These are phyloP conservation scores for Sphaerosporella brunnea DNA, from an alignment of 495 filamentous ascomycete genomes.

Conservation along the genomic window DNA sequence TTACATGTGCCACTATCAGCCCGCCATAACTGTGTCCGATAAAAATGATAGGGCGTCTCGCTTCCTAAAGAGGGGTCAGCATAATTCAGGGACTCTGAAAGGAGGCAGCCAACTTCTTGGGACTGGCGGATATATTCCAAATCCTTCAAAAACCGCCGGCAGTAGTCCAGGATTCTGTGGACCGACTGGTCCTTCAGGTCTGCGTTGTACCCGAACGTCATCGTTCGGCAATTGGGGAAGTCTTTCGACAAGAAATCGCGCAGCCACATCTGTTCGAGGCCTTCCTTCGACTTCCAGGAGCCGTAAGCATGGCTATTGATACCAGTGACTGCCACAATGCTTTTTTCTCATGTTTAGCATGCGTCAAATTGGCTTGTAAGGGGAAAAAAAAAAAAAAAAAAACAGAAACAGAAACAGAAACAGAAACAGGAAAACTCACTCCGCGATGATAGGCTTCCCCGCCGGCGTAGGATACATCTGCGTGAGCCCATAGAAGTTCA, in stretches of 20 bases:
- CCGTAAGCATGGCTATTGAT: constrained; percentile 8
- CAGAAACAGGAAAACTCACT: too few relatives aligned
- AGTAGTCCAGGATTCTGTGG: constrained; percentile 4
- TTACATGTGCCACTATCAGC: constrained; percentile 11
- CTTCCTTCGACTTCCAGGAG: background rate
- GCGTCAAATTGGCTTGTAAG: too few relatives aligned
- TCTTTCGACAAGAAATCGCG: constrained; percentile 9
- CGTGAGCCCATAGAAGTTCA: constrained; percentile 10
- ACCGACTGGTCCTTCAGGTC: background rate
- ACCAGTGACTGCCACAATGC: constrained; percentile 9
- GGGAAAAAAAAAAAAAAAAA: too few relatives aligned
- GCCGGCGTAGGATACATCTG: constrained; percentile 8
- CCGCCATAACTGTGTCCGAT: constrained; percentile 12
- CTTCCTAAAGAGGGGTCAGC: background rate
- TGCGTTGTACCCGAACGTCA: constrained; percentile 9
- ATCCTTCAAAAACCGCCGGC: background rate
- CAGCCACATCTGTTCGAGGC: constrained; percentile 5
- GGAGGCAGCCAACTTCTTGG: background rate
- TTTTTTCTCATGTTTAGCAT: too few relatives aligned
- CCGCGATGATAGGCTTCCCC: constrained; percentile 7
- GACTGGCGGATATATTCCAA: background rate
- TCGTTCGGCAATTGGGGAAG: constrained; percentile 6
- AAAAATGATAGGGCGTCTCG: constrained; percentile 8
- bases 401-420: too few relatives aligned
- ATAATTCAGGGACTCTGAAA: background rate